Conservation (phyloP, 1,139 yeast species). For the Schizosaccharomyces versatilis region DNA sequence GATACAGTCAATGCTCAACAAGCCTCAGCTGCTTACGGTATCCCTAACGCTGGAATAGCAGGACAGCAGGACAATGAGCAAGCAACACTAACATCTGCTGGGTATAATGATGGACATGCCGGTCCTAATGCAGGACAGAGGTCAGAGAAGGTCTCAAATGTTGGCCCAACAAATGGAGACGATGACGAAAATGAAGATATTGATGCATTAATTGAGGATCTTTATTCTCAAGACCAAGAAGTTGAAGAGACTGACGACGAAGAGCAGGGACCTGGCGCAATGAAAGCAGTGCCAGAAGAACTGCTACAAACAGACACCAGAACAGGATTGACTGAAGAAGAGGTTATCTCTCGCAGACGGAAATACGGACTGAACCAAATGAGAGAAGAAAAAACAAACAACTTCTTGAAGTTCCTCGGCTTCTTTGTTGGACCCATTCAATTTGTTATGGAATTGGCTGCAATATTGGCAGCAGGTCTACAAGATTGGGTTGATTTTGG, state of each 20-base stretch:
- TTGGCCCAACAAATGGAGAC: slow-evolving; percentile 8
- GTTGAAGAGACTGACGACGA: slow-evolving; percentile 30
- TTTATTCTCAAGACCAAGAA: slow-evolving; percentile 55
- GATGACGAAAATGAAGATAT: slow-evolving; percentile 15
- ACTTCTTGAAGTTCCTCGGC: slow-evolving; percentile 64
- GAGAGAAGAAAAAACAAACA: slow-evolving; percentile 79
- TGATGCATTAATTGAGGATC: slow-evolving; percentile 54
- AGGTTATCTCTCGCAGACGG: slow-evolving; percentile 71
- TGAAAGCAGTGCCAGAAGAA: slow-evolving; percentile 70
- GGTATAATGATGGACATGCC: not conserved
- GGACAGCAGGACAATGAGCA: too few relatives aligned
- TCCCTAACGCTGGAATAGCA: too few relatives aligned
- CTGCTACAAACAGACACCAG: slow-evolving; percentile 70
- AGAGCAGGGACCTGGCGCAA: slow-evolving; percentile 22
- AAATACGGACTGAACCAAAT: slow-evolving; percentile 84
- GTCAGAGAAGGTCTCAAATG: not conserved
- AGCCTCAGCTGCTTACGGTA: too few relatives aligned
- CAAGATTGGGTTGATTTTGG: slow-evolving; percentile 99
- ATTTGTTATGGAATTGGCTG: slow-evolving; percentile 97
- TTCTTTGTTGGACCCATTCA: slow-evolving; percentile 96
- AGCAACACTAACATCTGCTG: not conserved
- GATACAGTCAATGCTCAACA: too few relatives aligned
- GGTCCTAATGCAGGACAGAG: slow-evolving; percentile 4
- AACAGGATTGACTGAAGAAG: slow-evolving; percentile 59
- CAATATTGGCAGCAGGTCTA: slow-evolving; percentile 90